Evolutionary conservation across 2,329 filamentous ascomycete genomes (phyloP), one percentile per base, ranked within the genome.

Genomic region (Fusarium incarnatum): DNA sequence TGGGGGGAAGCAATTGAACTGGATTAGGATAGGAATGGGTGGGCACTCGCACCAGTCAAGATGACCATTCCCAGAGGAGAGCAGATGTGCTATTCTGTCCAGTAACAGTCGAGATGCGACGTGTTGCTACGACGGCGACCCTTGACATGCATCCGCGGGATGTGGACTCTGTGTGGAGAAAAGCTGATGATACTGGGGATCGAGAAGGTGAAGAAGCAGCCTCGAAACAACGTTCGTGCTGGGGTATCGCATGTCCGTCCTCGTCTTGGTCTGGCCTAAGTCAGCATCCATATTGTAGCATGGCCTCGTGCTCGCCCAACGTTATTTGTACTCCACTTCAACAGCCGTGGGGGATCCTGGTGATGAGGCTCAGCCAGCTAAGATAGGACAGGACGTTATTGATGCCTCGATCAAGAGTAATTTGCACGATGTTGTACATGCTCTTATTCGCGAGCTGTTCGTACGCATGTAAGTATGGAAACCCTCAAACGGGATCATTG

Each of bases 1-100:
- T 57, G 44, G 30, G 60, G 56, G 66, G 54, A 60, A 60, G 62
- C 70, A 56, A 74, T 65, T 68, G 71, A 71, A 60, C 70, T 70
- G 74, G 73, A 74, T 69, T 71, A 67, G 63, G 73, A 62, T 27
- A 41, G 49, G 22, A 41, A 58, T 69, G 72, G 67, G 72, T 70
- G 70, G 72, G 66, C 71, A 76, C 75, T 77, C 73, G 76, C 77
- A 76, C 76, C 56, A 57, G 58, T 58, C 60, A 66, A 54, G 42
- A 52, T 58, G 53, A 42, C 48, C 57, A 67, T 67, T 70, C 62
- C 58, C 22, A 59, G 52, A 59, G n/a, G 20, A 52, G 56, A 56
- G 49, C 52, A 67, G 60, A 42, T 42, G 44, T 64, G 48, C 23
- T 41, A 40, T 25, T 42, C 57, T 42, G 50, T 61, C 73, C 72